Conservation (phyloP, 371 early-diverging fungal species). For the Chytridium lagenaria region DNA sequence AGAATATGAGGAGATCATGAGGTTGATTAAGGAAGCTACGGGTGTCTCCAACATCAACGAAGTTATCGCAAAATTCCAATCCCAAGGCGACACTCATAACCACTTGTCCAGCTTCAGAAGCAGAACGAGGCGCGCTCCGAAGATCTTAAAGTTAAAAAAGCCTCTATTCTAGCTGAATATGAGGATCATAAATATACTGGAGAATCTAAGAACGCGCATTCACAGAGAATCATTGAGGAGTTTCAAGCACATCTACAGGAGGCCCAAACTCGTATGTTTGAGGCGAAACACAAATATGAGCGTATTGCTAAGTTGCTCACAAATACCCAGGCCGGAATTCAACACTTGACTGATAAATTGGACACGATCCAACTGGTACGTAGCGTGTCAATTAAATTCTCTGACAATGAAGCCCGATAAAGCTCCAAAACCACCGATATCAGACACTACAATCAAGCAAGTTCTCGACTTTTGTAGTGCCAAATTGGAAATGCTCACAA, state of each 20-base stretch:
- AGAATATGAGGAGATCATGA: constrained; percentile 62
- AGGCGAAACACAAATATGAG: constrained; percentile 55
- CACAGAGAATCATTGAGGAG: constrained; percentile 51
- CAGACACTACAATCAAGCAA: constrained; percentile 45
- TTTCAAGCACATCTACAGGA: constrained; percentile 54
- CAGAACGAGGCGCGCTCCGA: constrained; percentile 49
- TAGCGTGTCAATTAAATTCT: neutral
- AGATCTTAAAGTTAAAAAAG: constrained; percentile 51
- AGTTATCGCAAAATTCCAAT: constrained; percentile 61
- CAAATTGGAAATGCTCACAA: constrained; percentile 51
- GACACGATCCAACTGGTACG: constrained; percentile 55
- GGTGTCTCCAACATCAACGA: constrained; percentile 61
- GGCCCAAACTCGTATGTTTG: constrained; percentile 39
- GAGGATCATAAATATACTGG: constrained; percentile 53
- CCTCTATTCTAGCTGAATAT: constrained; percentile 41
- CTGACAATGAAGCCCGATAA: constrained; percentile 41
- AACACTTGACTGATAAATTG: constrained; percentile 59
- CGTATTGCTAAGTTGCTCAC: constrained; percentile 49
- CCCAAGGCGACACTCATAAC: constrained; percentile 59
- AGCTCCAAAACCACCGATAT: constrained; percentile 32
- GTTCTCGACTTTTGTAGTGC: constrained; percentile 51
- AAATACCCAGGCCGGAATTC: constrained; percentile 56
- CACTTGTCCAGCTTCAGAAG: constrained; percentile 52
- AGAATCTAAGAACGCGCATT: constrained; percentile 47
- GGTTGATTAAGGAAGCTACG: constrained; percentile 62